phyloP scores from a whole-genome alignment of 164 flowering plant genomes.

The Macadamia integrifolia region DNA sequence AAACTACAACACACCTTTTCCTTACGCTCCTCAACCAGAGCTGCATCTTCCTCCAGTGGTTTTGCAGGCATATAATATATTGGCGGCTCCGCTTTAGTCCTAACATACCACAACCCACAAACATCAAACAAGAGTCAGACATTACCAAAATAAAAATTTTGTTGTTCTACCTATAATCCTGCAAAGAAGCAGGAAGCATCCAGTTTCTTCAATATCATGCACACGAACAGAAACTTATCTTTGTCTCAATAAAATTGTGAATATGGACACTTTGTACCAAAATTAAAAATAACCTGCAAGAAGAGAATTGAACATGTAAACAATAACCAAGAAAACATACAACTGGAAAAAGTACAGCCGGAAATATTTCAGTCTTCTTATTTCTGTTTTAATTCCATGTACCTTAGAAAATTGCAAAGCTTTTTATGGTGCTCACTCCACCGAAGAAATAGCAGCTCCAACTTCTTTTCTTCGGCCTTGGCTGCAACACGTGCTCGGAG shows the following conservation, averaged over 20 bases:
- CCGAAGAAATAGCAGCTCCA: slow-evolving; percentile 91
- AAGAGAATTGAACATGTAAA: neutral
- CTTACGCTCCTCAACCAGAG: slow-evolving; percentile 45
- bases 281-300: slow-evolving; percentile 96
- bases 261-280: slow-evolving; percentile 97
- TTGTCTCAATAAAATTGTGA: slow-evolving; percentile 90
- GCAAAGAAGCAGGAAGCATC: slow-evolving; percentile 24
- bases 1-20: slow-evolving; percentile 50
- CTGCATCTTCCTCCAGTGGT: slow-evolving; percentile 68
- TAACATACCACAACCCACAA: slow-evolving; percentile 26
- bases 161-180: slow-evolving; percentile 22
- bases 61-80: slow-evolving; percentile 66
- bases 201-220: slow-evolving; percentile 47
- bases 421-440: slow-evolving; percentile 95
- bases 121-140: slow-evolving; percentile 15
- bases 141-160: slow-evolving; percentile 3
- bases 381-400: slow-evolving; percentile 1
- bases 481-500: slow-evolving; percentile 95
- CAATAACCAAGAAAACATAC: neutral
- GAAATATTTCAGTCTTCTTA: neutral
- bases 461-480: slow-evolving; percentile 94
- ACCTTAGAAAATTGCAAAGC: slow-evolving; percentile 92
- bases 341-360: neutral
- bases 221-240: slow-evolving; percentile 96
- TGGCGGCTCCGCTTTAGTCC: slow-evolving; percentile 90